Base-by-base conservation (phyloP, 805 yeast genomes). In the Cyberlindnera veronae region DNA sequence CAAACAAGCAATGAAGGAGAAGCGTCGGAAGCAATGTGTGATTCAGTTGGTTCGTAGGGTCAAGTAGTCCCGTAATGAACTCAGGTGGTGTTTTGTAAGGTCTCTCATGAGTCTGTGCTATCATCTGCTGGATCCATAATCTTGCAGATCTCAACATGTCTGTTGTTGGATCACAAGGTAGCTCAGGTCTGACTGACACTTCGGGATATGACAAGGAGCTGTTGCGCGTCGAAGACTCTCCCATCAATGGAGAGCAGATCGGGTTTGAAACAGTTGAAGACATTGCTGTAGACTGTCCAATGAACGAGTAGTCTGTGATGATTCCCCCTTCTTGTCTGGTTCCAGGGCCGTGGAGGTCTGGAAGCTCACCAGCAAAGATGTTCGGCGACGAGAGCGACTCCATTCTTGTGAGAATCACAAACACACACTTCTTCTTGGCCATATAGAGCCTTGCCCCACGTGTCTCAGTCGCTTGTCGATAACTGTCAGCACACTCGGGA, bases 361-460 rank as follows among this genome's bases (percentile, higher is more conserved):
- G 28, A 12, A 6, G 6, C 28, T 11, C 8, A 22, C 28, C 13
- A 13, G 12, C 14, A 22, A 22, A 11, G 24, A 8, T 8, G 11
- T 8, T 22, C 12, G 28, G 28, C 8, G 5, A 24, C 28, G n/a
- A 24, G 14, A 24, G 28, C 14, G 28, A 14, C 14, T 24, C 13
- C 13, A 14, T 12, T 12, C 14, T 24, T 14, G 12, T 19, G 19
- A 24, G 11, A 12, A 24, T 14, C 14, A 38, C 18, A 16, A 38
- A 38, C 12, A 33, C 41, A 19, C 37, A 28, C 21, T 22, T 32
- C 30, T 32, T 38, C 34, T 22, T 38, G 3, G 37, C 41, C 41
- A 38, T 32, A 29, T 26, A 38, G 24, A 38, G 5, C 7, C 41
- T 27, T 19, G 23, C 33, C 3, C 41, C 41, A 10, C 23, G 10